These are phyloP conservation scores for Leishmania arabica DNA, from an alignment of 208 protist species.

Conservation along the genomic window DNA sequence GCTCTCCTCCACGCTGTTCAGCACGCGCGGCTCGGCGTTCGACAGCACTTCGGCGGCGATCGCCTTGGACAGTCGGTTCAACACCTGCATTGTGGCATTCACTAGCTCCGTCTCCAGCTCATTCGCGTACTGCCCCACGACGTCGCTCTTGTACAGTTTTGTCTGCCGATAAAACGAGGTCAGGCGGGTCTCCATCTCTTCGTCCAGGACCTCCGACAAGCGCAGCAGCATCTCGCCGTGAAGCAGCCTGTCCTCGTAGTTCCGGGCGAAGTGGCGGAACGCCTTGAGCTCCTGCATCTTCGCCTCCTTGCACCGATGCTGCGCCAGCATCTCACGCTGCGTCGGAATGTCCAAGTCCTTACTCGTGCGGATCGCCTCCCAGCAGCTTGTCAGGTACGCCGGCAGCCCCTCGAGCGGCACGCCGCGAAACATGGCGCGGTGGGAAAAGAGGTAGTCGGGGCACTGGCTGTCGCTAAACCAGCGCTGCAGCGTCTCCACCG, in stretches of 20 bases:
- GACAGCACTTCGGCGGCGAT: constrained; percentile 57
- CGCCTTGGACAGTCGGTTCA: constrained; percentile 54
- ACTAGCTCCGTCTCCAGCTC: constrained; percentile 67
- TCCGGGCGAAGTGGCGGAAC: constrained; percentile 57
- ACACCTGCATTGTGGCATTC: constrained; percentile 45
- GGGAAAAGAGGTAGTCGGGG: constrained; percentile 70
- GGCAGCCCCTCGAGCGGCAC: constrained; percentile 88
- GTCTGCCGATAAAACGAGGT: constrained; percentile 56
- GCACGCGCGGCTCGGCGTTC: constrained; percentile 48
- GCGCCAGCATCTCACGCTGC: constrained; percentile 96
- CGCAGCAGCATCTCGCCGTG: constrained; percentile 62
- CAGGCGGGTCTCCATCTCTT: constrained; percentile 50
- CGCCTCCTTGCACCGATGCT: constrained; percentile 93
- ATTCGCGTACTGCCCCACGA: constrained; percentile 38
- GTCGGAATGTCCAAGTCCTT: constrained; percentile 97
- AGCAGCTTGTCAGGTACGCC: constrained; percentile 87
- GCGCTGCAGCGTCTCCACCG: constrained; percentile 43
- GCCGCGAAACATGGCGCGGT: constrained; percentile 75
- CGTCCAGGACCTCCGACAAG: constrained; percentile 60
- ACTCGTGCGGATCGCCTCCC: constrained; percentile 93
- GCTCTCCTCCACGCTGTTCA: constrained; percentile 53
- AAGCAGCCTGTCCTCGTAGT: constrained; percentile 57
- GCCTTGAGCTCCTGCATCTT: constrained; percentile 46
- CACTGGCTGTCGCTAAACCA: constrained; percentile 58
- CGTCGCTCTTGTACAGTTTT: constrained; percentile 62